phyloP scores from a whole-genome alignment of 2,329 filamentous ascomycete genomes.

The Calonectria multiphialidica region DNA sequence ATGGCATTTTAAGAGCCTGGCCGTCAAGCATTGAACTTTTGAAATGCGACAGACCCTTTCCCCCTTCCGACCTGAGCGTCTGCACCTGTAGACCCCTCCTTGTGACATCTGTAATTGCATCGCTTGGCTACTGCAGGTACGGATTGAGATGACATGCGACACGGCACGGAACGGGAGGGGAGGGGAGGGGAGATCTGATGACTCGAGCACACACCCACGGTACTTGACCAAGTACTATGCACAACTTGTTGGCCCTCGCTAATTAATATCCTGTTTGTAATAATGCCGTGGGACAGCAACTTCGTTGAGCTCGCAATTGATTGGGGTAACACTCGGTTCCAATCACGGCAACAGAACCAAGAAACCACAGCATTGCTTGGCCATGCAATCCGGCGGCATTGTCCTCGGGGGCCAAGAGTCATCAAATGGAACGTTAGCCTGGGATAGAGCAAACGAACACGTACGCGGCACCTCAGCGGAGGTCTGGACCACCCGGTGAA shows the following conservation, averaged over 20 bases:
- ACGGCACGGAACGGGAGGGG: slow-evolving; percentile 15
- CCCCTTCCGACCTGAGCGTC: background rate
- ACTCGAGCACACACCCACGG: slow-evolving; percentile 11
- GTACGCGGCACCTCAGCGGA: slow-evolving; percentile 26
- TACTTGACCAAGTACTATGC: slow-evolving; percentile 3
- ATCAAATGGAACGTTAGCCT: slow-evolving; percentile 3
- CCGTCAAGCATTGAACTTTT: background rate
- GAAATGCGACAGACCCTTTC: slow-evolving; percentile 2
- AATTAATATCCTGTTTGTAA: slow-evolving; percentile 1
- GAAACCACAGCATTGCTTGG: slow-evolving; percentile 2
- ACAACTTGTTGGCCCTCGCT: slow-evolving; percentile 2
- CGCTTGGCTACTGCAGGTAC: slow-evolving; percentile 31
- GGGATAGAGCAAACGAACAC: slow-evolving; percentile 30
- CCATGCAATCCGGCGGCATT: slow-evolving; percentile 5
- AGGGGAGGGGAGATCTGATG: slow-evolving; percentile 10
- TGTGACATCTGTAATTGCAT: slow-evolving; percentile 13
- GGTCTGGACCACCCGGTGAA: slow-evolving; percentile 20
- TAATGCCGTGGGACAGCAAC: slow-evolving; percentile 12
- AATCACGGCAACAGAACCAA: background rate
- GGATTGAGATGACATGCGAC: slow-evolving; percentile 18
- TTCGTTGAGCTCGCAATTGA: slow-evolving; percentile 14
- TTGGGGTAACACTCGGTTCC: slow-evolving; percentile 20
- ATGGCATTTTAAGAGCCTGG: background rate
- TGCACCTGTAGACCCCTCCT: background rate
- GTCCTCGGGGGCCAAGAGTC: background rate